These are phyloP conservation scores for Globisporangium rhizosaccharum DNA, from an alignment of 352 stramenopile genomes.

Conservation along the genomic window DNA sequence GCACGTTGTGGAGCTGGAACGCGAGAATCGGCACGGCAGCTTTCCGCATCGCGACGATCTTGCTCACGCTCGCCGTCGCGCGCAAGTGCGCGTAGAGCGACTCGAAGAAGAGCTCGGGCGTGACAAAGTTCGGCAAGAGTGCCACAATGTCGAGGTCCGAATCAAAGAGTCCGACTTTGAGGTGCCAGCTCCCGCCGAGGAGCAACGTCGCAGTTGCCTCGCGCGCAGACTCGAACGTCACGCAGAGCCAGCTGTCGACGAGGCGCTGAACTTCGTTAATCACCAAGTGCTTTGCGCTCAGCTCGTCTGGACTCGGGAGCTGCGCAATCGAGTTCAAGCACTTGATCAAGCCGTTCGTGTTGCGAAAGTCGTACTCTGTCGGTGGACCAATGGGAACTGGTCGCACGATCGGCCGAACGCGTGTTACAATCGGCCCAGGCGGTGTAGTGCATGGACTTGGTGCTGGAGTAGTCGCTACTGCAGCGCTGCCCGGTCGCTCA, in stretches of 20 bases:
- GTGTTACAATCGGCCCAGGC: slow-evolving; percentile 15
- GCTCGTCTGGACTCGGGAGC: slow-evolving; percentile 46
- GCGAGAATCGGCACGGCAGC: slow-evolving; percentile 64
- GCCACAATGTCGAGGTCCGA: slow-evolving; percentile 80
- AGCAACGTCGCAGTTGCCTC: slow-evolving; percentile 54
- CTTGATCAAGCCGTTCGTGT: slow-evolving; percentile 80
- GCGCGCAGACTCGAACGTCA: slow-evolving; percentile 32
- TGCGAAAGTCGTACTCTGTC: slow-evolving; percentile 73
- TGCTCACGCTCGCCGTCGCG: slow-evolving; percentile 28
- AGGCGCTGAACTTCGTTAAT: slow-evolving; percentile 72
- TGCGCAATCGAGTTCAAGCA: slow-evolving; percentile 63
- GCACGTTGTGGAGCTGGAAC: slow-evolving; percentile 64
- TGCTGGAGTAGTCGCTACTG: background rate
- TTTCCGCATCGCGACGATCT: slow-evolving; percentile 72
- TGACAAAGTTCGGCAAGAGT: slow-evolving; percentile 59
- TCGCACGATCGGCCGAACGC: slow-evolving; percentile 49
- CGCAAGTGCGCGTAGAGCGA: slow-evolving; percentile 53
- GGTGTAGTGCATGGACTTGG: background rate
- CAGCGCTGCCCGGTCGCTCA: too few species aligned
- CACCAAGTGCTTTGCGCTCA: slow-evolving; percentile 68
- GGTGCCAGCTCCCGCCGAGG: slow-evolving; percentile 73
- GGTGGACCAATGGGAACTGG: slow-evolving; percentile 49
- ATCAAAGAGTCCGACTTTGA: slow-evolving; percentile 70
- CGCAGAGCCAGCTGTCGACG: slow-evolving; percentile 62
- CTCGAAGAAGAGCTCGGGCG: slow-evolving; percentile 58